Base-by-base conservation (phyloP, 2,329 filamentous ascomycete species). In the Drechslerella coelobrocha region DNA sequence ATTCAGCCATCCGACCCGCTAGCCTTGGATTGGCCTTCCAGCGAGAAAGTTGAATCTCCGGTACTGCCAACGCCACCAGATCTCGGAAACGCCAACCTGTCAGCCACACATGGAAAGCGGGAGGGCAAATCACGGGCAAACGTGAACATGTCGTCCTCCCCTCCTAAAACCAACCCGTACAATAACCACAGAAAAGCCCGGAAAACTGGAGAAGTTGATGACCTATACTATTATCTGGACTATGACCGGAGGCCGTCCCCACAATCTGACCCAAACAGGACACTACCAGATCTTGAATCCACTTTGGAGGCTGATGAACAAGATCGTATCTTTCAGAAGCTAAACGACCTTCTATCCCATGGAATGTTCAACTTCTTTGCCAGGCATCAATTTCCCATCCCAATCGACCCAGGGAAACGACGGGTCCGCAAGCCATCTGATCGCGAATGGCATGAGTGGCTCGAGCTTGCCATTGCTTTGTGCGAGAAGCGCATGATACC, bases 341-440 rank as follows among this genome's bases (percentile, higher is more conserved):
- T 72, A 3, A 72, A 72, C 37, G 61, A 72, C 19, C 39, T 66
- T 10, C 31, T 72, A 43, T 72, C 61, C 8, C 41, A 61, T 27
- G 68, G 68, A 17, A 72, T 72, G 68, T 72, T 72, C 51, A 72
- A 63, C 21, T 72, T 72, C 34, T 72, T 72, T 31, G 68, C 68
- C 3, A 65, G 37, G 34, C 68, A 72, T n/a, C 68, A 66, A 27
- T 72, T 72, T 21, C 61, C 68, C 8, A 72, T 72, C 19, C 68
- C 68, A 14, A 66, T 72, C 17, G 68, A 72, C n/a, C 68, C 68
- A 2, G 68, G 68, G 2, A 72, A 72, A 34, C 48, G 68, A 60
- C 68, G 68, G 34, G 61, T 72, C n/a, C 61, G 68, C 37, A 72
- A 72, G 27, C 61, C 68, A 10, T 72, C 68, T 9, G 68, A 72